Evolutionary conservation across 345 rosid species (phyloP).

Genomic region (Camelina neglecta): DNA sequence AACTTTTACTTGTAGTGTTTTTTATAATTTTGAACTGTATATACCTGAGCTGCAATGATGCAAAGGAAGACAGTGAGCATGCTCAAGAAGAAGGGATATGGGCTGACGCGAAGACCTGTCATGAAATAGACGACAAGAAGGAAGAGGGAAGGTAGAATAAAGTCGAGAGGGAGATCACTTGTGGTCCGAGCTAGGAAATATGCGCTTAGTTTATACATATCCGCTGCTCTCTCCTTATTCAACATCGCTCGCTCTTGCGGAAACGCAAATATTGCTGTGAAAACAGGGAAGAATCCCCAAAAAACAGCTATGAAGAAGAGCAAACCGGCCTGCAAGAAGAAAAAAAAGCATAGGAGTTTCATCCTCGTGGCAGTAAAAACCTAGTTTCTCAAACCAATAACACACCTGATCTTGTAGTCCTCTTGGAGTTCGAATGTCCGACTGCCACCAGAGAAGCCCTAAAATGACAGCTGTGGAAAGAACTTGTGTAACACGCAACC

Average conservation of each 20-base stretch:
- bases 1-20: background rate
- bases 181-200: slow-evolving; percentile 93
- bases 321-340: slow-evolving; percentile 73
- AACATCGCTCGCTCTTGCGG: slow-evolving; percentile 98
- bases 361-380: background rate
- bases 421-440: slow-evolving; percentile 59
- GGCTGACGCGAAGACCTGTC: slow-evolving; percentile 77
- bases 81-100: slow-evolving; percentile 75
- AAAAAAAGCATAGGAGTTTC: background rate
- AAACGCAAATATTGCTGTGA: slow-evolving; percentile 94
- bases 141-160: slow-evolving; percentile 81
- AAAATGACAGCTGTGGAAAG: slow-evolving; percentile 81
- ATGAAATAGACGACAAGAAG: slow-evolving; percentile 92
- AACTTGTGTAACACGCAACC: slow-evolving; percentile 95
- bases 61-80: slow-evolving; percentile 81
- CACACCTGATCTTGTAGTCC: slow-evolving; percentile 87
- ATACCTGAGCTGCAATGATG: slow-evolving; percentile 95
- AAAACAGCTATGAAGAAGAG: slow-evolving; percentile 96
- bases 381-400: background rate
- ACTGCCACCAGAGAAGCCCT: slow-evolving; percentile 97
- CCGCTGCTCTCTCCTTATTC: slow-evolving; percentile 90
- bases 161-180: slow-evolving; percentile 95
- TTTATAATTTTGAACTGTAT: too few relatives aligned
- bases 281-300: slow-evolving; percentile 99
- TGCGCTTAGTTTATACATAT: slow-evolving; percentile 92